Conservation (phyloP, 1,284 basidiomycete genomes). For the Gymnopus androsaceus region DNA sequence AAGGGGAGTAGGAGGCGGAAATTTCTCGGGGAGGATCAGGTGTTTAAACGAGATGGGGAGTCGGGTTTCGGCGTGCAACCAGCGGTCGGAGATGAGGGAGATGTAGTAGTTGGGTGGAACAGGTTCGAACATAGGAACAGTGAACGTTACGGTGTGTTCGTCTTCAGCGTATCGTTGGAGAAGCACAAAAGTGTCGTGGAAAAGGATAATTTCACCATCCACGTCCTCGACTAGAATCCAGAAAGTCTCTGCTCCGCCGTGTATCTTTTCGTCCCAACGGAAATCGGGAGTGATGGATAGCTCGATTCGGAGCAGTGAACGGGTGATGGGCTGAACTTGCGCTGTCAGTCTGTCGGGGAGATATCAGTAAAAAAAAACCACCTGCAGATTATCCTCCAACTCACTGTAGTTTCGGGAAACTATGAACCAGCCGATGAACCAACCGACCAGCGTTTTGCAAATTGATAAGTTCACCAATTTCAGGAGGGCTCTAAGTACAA, state of each 20-base stretch:
- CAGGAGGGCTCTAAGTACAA: conserved; percentile 71
- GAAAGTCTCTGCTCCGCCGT: conserved; percentile 88
- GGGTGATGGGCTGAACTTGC: conserved; percentile 91
- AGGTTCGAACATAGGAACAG: conserved; percentile 95
- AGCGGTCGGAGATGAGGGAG: conserved; percentile 91
- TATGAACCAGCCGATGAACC: conserved; percentile 94
- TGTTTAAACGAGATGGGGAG: conserved; percentile 98
- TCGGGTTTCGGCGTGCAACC: conserved; percentile 94
- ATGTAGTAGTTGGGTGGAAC: conserved; percentile 98
- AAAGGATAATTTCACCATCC: conserved; percentile 94
- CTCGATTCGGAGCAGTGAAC: conserved; percentile 86
- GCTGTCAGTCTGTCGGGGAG: conserved; percentile 77
- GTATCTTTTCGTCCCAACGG: conserved; percentile 95
- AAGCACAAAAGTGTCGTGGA: conserved; percentile 91
- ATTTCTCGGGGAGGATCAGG: conserved; percentile 95
- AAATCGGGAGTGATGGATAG: conserved; percentile 94
- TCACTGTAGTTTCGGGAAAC: conserved; percentile 92
- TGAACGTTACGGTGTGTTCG: conserved; percentile 93
- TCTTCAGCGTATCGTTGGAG: conserved; percentile 90
- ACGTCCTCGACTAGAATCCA: conserved; percentile 95
- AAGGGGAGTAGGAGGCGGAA: conserved; percentile 90
- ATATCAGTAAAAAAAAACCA: conserved; percentile 17
- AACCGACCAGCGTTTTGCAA: conserved; percentile 90
- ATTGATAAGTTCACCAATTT: conserved; percentile 93
- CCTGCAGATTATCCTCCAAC: conserved; percentile 30